Conservation (phyloP, 2,329 filamentous ascomycete species). For the Verticillium longisporum region DNA sequence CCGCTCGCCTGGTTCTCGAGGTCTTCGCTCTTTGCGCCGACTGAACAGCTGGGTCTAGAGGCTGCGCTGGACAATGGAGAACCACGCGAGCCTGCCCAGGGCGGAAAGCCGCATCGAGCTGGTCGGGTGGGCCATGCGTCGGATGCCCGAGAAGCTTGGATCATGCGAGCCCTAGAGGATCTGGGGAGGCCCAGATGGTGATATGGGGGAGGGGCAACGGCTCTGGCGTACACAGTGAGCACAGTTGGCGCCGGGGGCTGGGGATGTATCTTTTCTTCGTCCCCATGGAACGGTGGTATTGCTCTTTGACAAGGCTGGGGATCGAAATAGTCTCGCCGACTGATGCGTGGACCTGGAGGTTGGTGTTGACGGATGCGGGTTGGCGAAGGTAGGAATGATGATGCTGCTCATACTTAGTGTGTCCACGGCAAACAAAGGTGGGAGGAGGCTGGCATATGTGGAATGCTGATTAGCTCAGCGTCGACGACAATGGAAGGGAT, state of each 20-base stretch:
- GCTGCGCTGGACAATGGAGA: too few species aligned
- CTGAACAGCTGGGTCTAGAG: background rate
- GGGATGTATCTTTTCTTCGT: background rate
- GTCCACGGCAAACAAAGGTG: background rate
- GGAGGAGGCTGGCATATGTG: background rate
- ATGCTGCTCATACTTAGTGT: background rate
- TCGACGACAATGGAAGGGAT: background rate
- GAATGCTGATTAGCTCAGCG: background rate
- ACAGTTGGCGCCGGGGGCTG: background rate
- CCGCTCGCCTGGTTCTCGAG: background rate
- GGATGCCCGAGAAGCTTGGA: background rate
- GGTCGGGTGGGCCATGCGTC: background rate
- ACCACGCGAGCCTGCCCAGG: background rate
- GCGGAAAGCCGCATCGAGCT: background rate
- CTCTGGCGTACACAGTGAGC: constrained; percentile 1
- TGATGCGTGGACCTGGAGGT: background rate
- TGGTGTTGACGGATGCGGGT: background rate
- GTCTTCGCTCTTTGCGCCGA: background rate
- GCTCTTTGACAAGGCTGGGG: background rate
- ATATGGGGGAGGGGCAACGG: background rate
- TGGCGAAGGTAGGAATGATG: background rate
- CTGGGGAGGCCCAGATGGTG: background rate
- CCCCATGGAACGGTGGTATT: background rate
- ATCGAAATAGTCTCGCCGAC: background rate
- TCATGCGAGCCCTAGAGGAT: background rate